These are phyloP conservation scores for Dalbergia cochinchinensis DNA, from an alignment of 306 rosid genomes.

Conservation along the genomic window DNA sequence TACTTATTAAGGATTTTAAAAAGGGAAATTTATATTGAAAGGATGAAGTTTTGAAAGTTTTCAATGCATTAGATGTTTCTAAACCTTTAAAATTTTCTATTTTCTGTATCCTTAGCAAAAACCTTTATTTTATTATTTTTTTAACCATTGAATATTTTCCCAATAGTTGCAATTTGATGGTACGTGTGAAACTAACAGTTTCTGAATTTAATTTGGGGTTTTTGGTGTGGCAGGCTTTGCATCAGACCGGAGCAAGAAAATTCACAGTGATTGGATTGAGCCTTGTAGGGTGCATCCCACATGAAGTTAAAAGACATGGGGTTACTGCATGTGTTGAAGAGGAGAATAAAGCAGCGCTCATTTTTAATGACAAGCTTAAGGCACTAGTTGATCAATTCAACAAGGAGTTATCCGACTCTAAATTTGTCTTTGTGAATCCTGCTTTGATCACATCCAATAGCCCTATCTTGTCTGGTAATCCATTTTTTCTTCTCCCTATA, in stretches of 20 bases:
- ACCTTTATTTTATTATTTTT: too few species aligned
- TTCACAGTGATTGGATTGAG: conserved; percentile 54
- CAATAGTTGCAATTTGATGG: neutral
- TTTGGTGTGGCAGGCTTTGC: conserved; percentile 43
- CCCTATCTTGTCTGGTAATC: neutral
- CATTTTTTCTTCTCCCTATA: too few species aligned
- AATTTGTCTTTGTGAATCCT: conserved; percentile 34
- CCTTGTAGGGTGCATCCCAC: conserved; percentile 56
- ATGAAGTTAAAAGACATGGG: conserved; percentile 35
- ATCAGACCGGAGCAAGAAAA: conserved; percentile 61
- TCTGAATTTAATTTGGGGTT: neutral
- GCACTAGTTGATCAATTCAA: conserved; percentile 51
- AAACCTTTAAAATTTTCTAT: too few species aligned
- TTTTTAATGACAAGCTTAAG: conserved; percentile 52
- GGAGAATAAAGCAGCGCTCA: conserved; percentile 38
- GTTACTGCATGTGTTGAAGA: conserved; percentile 46
- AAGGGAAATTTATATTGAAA: too few species aligned
- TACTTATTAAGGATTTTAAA: too few species aligned
- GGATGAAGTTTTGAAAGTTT: too few species aligned
- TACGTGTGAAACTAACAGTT: neutral
- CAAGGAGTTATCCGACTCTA: conserved; percentile 36
- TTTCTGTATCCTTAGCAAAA: too few species aligned
- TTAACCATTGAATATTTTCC: neutral
- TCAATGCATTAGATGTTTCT: too few species aligned
- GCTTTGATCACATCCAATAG: neutral